Base-by-base conservation (phyloP, 2,329 filamentous ascomycete species). In the Teratosphaeriaceae sp. region DNA sequence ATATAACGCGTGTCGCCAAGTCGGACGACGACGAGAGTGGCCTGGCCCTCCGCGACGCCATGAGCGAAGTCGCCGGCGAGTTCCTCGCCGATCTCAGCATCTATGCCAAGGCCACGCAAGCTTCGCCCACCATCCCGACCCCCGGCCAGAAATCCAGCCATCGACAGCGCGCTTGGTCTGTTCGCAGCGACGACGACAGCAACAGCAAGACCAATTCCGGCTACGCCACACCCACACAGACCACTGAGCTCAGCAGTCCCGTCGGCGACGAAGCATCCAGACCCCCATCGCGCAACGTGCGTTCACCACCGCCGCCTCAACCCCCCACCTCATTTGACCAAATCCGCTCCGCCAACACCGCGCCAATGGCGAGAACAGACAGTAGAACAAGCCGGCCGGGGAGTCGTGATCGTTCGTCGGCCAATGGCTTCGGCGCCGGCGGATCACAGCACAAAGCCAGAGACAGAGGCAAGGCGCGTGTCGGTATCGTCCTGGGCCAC, bases 401-500 rank as follows among this genome's bases (percentile, higher is more conserved):
- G 2, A 60, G 59, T 77, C 54, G 79, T 69, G 59, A 85, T 76
- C 71, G 78, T 31, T 71, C 76, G 50, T 76, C 77, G 19, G 68
- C 77, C 18, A 74, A 77, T 42, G 87, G 88, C 0, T 88, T 94
- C 38, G 68, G 69, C 2, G 67, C 69, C 19, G 65, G 65, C 31
- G 18, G 15, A 5, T n/a, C 8, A 83, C 43, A 71, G 19, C 56
- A 60, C 40, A 63, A 62, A 49, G 85, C 81, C 61, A 82, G 87
- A 48, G 82, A 83, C 53, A 88, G 87, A 61, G 87, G 87, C 22
- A 89, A 85, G 62, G 84, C 85, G 21, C 80, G 90, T 42, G 76
- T 86, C 12, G 79, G 80, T 18, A 82, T 96, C 44, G 77, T 94
- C 7, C 74, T 94, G 52, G 90, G 87, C 1, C 88, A 85, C 13